phyloP scores from a whole-genome alignment of 768 basidiomycete genomes.

The Kwoniella botswanensis region DNA sequence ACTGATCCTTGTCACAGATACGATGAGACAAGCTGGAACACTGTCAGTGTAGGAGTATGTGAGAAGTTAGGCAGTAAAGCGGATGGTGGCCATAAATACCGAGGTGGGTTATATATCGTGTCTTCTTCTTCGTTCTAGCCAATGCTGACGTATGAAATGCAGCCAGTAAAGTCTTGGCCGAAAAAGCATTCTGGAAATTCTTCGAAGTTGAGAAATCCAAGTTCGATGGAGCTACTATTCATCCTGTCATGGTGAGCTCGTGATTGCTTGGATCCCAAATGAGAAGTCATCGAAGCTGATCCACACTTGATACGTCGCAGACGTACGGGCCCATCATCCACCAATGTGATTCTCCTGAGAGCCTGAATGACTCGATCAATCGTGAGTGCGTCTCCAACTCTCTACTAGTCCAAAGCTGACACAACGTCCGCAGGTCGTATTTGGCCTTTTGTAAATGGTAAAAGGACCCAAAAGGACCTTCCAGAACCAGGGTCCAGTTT shows the following conservation, averaged over 20 bases:
- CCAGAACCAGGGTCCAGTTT: constrained; percentile 39
- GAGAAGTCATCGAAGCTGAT: no score
- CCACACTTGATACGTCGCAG: no score
- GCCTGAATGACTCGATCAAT: constrained; percentile 59
- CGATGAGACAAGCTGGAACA: constrained; percentile 48
- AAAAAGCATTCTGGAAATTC: constrained; percentile 49
- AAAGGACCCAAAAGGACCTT: constrained; percentile 50
- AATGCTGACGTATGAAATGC: neutral
- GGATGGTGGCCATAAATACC: constrained; percentile 28
- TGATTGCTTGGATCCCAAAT: no score
- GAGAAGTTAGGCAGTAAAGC: constrained; percentile 33
- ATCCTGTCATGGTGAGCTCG: constrained; percentile 46
- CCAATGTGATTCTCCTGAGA: constrained; percentile 56
- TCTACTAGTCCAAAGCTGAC: neutral
- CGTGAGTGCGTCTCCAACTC: neutral
- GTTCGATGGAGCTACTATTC: constrained; percentile 51
- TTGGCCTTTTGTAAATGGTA: constrained; percentile 28
- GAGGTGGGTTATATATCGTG: constrained; percentile 27
- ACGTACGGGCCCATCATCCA: constrained; percentile 59
- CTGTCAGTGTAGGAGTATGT: constrained; percentile 3
- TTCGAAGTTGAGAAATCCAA: constrained; percentile 50
- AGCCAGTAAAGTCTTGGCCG: constrained; percentile 52
- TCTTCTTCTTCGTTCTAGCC: neutral
- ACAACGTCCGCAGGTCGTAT: neutral
- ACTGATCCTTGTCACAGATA: constrained; percentile 18